A percentile compares a stretch with the other conserved stretches of the same genome.
Evolutionary conservation across 2,329 filamentous ascomycete genomes (phyloP).

Genomic region (Pseudopithomyces maydicus): DNA sequence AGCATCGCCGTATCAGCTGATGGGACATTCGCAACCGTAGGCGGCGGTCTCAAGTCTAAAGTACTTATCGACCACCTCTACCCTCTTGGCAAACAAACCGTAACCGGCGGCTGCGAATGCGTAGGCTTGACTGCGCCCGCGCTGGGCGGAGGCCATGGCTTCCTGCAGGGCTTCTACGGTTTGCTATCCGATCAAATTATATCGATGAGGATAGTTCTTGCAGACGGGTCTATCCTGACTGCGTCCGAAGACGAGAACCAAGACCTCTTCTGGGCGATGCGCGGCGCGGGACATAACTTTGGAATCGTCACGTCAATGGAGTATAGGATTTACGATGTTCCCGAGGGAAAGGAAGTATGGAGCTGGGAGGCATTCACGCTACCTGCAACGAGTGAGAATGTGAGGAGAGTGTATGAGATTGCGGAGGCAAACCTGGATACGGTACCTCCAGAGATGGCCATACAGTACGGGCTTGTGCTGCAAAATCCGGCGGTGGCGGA

Average conservation of each 20-base stretch:
- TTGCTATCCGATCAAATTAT: slow-evolving; percentile 14
- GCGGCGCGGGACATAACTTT: slow-evolving; percentile 44
- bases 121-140: slow-evolving; percentile 8
- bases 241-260: slow-evolving; percentile 27
- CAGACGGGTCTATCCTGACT: slow-evolving; percentile 36
- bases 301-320: slow-evolving; percentile 33
- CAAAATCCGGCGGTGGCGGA: neutral
- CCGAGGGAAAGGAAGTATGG: slow-evolving; percentile 7
- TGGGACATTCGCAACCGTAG: neutral
- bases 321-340: slow-evolving; percentile 13
- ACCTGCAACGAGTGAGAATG: slow-evolving; percentile 6
- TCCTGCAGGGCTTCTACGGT: slow-evolving; percentile 17
- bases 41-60: neutral
- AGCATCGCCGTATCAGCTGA: neutral
- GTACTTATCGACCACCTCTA: neutral
- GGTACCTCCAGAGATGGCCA: neutral
- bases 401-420: slow-evolving; percentile 7
- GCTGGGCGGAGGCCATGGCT: slow-evolving; percentile 18
- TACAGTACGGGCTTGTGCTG: slow-evolving; percentile 6
- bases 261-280: slow-evolving; percentile 46
- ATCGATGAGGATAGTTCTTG: slow-evolving; percentile 16
- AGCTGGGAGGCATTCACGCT: slow-evolving; percentile 12
- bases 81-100: neutral
- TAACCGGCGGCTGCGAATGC: slow-evolving; percentile 15
- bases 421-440: slow-evolving; percentile 4